phyloP scores from a whole-genome alignment of 495 filamentous ascomycete genomes.

The Rhizodiscina lignyota region DNA sequence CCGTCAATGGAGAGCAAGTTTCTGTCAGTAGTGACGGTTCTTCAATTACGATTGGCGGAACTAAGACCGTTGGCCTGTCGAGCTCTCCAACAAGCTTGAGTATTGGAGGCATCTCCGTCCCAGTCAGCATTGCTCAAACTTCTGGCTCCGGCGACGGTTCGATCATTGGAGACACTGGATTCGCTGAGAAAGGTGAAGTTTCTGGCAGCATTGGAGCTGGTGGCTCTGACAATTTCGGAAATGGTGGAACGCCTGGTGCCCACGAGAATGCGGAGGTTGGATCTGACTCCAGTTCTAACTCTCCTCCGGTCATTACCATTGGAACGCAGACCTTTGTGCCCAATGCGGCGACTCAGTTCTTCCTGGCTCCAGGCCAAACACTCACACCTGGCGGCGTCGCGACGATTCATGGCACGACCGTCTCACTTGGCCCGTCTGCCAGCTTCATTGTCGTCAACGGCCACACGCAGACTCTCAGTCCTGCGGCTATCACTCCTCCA shows the following conservation, averaged over 20 bases:
- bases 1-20: background rate
- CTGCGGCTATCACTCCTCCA: background rate
- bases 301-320: slow-evolving; percentile 18
- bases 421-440: slow-evolving; percentile 5
- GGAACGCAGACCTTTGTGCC: slow-evolving; percentile 15
- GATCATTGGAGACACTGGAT: too few species aligned
- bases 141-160: too few species aligned
- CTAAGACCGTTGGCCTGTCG: background rate
- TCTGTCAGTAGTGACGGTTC: background rate
- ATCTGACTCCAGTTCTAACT: too few species aligned
- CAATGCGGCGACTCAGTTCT: slow-evolving; percentile 21
- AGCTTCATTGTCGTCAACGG: slow-evolving; percentile 7
- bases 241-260: background rate
- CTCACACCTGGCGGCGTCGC: slow-evolving; percentile 18
- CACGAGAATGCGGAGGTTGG: background rate
- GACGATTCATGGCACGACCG: slow-evolving; percentile 11
- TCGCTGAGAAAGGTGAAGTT: background rate
- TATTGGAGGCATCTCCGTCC: background rate
- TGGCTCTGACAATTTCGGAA: background rate
- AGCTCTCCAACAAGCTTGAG: background rate
- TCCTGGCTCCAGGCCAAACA: slow-evolving; percentile 12
- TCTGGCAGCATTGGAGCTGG: background rate
- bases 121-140: background rate
- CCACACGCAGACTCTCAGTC: slow-evolving; percentile 1
- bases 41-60: background rate